These are phyloP conservation scores for Botryobasidium botryosum DNA, from an alignment of 768 basidiomycete species.

Conservation along the genomic window DNA sequence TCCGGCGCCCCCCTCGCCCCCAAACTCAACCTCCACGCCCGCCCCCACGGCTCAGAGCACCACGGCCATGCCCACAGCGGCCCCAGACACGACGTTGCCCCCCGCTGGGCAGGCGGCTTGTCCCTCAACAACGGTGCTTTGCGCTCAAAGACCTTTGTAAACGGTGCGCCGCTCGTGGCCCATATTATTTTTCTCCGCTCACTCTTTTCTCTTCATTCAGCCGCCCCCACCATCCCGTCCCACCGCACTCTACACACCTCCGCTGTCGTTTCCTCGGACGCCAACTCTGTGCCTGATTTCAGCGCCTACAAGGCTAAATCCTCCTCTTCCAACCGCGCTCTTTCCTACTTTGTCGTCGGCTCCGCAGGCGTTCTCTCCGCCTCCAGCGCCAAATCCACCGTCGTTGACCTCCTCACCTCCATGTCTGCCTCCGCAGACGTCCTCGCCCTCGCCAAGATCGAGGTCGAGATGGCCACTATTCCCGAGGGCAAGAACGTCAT, in stretches of 20 bases:
- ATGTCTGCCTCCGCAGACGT: constrained; percentile 98
- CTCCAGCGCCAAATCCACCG: constrained; percentile 82
- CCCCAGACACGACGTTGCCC: constrained; percentile 44
- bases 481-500: constrained; percentile 96
- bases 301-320: constrained; percentile 59
- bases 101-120: constrained; percentile 45
- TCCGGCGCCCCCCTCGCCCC: constrained; percentile 67
- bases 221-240: constrained; percentile 34
- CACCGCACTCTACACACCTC: constrained; percentile 70
- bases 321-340: constrained; percentile 46
- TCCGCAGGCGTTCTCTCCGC: constrained; percentile 87
- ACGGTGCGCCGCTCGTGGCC: constrained; percentile 29
- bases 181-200: constrained; percentile 3
- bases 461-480: constrained; percentile 75
- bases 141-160: constrained; percentile 44
- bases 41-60: constrained; percentile 27
- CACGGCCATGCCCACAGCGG: constrained; percentile 36
- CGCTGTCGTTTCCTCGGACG: constrained; percentile 37
- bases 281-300: constrained; percentile 68
- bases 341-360: constrained; percentile 84
- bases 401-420: constrained; percentile 85
- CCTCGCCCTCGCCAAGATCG: constrained; percentile 93
- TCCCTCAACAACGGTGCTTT: constrained; percentile 32
- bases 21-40: constrained; percentile 51
- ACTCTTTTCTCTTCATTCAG: constrained; percentile 19